Conservation (phyloP, 139 green algal genomes). For the Picochlorum sp. region DNA sequence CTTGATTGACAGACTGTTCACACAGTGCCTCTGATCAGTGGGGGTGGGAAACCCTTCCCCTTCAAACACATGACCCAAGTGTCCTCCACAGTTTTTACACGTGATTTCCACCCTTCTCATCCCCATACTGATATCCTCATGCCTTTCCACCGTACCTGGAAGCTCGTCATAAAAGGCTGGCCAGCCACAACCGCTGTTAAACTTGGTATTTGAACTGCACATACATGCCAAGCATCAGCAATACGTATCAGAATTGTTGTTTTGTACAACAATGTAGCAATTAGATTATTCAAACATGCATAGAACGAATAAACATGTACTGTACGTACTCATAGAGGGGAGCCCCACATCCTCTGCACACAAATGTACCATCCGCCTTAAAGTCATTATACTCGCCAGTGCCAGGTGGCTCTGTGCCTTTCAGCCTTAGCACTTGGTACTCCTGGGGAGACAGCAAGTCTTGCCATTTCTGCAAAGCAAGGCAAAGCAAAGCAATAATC, state of each 20-base stretch:
- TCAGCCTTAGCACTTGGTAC: conserved; percentile 80
- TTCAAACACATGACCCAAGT: conserved; percentile 93
- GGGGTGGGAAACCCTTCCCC: conserved; percentile 83
- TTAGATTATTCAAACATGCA: too few species aligned
- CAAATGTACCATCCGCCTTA: conserved; percentile 64
- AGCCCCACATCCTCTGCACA: conserved; percentile 65
- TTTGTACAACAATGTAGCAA: too few species aligned
- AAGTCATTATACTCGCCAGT: conserved; percentile 83
- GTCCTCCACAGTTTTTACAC: conserved; percentile 75
- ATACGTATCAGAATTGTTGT: too few species aligned
- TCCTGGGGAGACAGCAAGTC: conserved; percentile 20
- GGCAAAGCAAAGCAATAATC: too few species aligned
- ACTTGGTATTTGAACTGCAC: conserved; percentile 92
- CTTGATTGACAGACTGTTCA: conserved; percentile 83
- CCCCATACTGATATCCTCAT: conserved; percentile 1
- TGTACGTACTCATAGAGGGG: conserved; percentile 65
- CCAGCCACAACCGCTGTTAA: conserved; percentile 92
- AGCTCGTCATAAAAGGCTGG: conserved; percentile 78
- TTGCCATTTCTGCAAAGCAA: too few species aligned
- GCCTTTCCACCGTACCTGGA: conserved; percentile 37
- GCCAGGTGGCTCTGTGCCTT: conserved; percentile 79
- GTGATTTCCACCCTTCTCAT: conserved; percentile 56
- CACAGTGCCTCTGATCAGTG: conserved; percentile 85
- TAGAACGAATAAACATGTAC: background rate
- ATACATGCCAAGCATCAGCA: too few species aligned